A percentile compares a stretch with the other conserved stretches of the same genome.
phyloP scores from a whole-genome alignment of 768 basidiomycete genomes.

The Hydnum rufescens region DNA sequence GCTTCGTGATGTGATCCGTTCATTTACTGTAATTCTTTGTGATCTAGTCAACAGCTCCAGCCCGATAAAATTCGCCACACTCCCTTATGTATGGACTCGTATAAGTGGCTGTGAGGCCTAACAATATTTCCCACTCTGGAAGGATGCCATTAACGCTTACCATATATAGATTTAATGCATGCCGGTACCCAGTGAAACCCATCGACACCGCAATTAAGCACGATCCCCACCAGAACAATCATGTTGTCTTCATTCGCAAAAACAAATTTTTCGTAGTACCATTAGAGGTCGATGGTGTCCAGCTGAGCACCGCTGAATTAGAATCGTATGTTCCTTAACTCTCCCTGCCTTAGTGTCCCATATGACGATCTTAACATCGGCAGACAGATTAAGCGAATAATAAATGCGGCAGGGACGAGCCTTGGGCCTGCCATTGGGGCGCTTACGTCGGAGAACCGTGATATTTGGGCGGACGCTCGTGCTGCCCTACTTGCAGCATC shows the following conservation, averaged over 20 bases:
- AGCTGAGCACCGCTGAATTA: constrained; percentile 64
- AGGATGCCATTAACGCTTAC: background rate
- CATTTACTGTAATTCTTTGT: background rate
- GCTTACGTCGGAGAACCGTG: constrained; percentile 75
- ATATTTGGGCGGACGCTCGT: constrained; percentile 66
- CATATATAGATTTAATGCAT: constrained; percentile 59
- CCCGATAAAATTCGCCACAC: constrained; percentile 65
- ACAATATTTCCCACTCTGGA: background rate
- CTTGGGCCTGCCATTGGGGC: constrained; percentile 44
- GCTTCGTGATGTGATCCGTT: background rate
- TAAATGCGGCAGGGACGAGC: constrained; percentile 35
- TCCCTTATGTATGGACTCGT: constrained; percentile 83
- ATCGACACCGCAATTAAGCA: constrained; percentile 74
- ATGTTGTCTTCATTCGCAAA: constrained; percentile 79
- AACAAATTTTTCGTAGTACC: constrained; percentile 79
- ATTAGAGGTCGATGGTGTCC: constrained; percentile 43
- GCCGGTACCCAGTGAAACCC: constrained; percentile 68
- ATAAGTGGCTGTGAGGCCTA: constrained; percentile 64
- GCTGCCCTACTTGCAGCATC: constrained; percentile 43
- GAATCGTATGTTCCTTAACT: constrained; percentile 30
- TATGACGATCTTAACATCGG: background rate
- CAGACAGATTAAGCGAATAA: constrained; percentile 51
- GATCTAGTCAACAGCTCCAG: constrained; percentile 46
- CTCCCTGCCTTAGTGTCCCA: background rate
- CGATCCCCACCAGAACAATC: constrained; percentile 51